Percentiles rank a stretch among this genome's conserved stretches.
Conservation (phyloP, 1,139 yeast genomes). For the Eremothecium coryli region DNA sequence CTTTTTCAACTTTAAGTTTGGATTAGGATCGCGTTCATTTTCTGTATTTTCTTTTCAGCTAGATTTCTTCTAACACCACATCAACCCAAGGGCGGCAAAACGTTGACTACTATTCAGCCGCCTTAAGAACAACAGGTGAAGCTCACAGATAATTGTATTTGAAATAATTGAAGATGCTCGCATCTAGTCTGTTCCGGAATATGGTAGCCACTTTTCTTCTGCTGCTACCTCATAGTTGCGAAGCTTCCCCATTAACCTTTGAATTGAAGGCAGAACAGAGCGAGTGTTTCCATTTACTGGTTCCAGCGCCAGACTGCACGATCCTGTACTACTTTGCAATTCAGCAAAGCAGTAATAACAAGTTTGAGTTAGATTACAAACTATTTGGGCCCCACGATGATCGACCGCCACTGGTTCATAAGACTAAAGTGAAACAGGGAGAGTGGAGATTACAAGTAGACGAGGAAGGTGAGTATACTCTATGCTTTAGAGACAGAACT, state of each 20-base stretch:
- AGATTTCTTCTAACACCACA: no score
- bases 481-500: conserved; percentile 84
- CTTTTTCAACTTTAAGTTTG: no score
- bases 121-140: no score
- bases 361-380: conserved; percentile 70
- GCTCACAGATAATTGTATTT: no score
- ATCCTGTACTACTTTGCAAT: conserved; percentile 86
- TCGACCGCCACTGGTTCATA: conserved; percentile 40
- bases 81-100: no score
- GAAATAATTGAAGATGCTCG: no score
- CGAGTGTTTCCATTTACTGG: conserved; percentile 71
- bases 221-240: no score
- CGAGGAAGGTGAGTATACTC: conserved; percentile 73
- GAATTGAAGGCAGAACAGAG: conserved; percentile 68
- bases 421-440: conserved; percentile 70
- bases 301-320: conserved; percentile 52
- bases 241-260: conserved; percentile 55
- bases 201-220: no score
- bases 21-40: background rate
- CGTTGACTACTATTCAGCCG: no score
- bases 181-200: no score
- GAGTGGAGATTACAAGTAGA: conserved; percentile 72
- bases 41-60: background rate
- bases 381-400: conserved; percentile 61
- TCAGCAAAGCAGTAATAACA: conserved; percentile 68